Evolutionary conservation across 75 land plant genomes (phyloP), one percentile per base, ranked within the genome.

Genomic region (Pinus taeda): DNA sequence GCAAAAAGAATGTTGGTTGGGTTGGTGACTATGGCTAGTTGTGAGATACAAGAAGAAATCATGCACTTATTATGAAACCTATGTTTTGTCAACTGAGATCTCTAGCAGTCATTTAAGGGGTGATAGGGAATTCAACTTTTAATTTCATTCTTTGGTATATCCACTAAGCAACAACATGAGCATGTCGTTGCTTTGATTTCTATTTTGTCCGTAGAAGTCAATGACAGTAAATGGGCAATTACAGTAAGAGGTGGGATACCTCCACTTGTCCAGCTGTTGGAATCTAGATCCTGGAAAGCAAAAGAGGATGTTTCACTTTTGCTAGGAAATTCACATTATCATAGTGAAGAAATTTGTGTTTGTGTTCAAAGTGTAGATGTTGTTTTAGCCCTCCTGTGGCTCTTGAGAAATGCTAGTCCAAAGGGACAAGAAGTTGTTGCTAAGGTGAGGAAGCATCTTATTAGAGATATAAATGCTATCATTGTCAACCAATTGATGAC

Each of bases 221-320:
- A 90, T 83, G 95, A 93, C 42, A 93, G 94, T 84, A 96, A 96
- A 67, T 96, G 98, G 98, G 97, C 97, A 42, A 94, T 96, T 26
- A 86, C 88, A 42, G 88, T 86, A 58, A 86, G 86, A 33, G 88
- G 88, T 21, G 88, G 88, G 13, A 86, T 86, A 22, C 88, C 88
- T 33, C 88, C 88, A 14, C 75, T 86, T 57, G 88, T 86, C 14
- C 88, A 86, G 20, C 77, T 86, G 14, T 81, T 86, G 12, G 83
- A 84, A 71, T 74, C 78, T 24, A 86, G 88, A 2, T 86, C 86
- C 1, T 58, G 57, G 15, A 86, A 86, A 63, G 88, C 88, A 29
- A 86, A 86, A 49, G 88, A 86, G 57, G 86, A 86, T 59, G 75
- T 86, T 20, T 86, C 88, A 20, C 70, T 78, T 66, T 64, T 86